These are phyloP conservation scores for Penicillium crustosum DNA, from an alignment of 2,329 filamentous ascomycete species.

Conservation along the genomic window DNA sequence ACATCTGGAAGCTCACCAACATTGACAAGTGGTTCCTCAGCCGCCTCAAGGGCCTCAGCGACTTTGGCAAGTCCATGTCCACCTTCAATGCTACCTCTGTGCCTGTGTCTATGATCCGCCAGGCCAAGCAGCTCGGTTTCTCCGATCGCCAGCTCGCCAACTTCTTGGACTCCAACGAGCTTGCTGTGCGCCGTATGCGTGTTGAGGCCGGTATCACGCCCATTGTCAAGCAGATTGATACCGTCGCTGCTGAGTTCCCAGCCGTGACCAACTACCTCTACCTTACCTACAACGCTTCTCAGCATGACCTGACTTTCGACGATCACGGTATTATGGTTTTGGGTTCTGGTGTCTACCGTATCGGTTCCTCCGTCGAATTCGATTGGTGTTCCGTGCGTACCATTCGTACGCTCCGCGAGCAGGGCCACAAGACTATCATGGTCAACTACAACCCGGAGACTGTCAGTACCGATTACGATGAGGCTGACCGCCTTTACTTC, in stretches of 20 bases:
- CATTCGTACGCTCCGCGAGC: slow-evolving; percentile 81
- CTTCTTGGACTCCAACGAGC: slow-evolving; percentile 92
- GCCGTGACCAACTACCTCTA: slow-evolving; percentile 95
- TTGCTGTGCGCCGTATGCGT: slow-evolving; percentile 79
- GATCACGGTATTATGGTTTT: slow-evolving; percentile 96
- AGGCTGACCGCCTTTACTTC: slow-evolving; percentile 92
- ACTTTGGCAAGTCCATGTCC: slow-evolving; percentile 80
- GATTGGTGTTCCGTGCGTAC: slow-evolving; percentile 98
- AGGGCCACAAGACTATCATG: slow-evolving; percentile 93
- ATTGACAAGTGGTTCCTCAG: slow-evolving; percentile 99
- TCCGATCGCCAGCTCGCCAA: slow-evolving; percentile 89
- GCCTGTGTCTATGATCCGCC: slow-evolving; percentile 65
- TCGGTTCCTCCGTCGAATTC: slow-evolving; percentile 96
- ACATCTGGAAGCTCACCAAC: slow-evolving; percentile 97
- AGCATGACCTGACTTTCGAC: slow-evolving; percentile 78
- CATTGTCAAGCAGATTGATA: slow-evolving; percentile 97
- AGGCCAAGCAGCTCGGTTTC: slow-evolving; percentile 93
- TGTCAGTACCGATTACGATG: slow-evolving; percentile 86
- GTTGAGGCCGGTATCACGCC: slow-evolving; percentile 84
- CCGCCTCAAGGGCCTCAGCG: slow-evolving; percentile 84
- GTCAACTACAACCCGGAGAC: slow-evolving; percentile 93
- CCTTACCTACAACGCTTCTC: slow-evolving; percentile 87
- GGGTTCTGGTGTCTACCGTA: slow-evolving; percentile 93
- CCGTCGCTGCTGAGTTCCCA: slow-evolving; percentile 94
- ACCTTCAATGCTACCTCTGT: slow-evolving; percentile 66